Conservation (phyloP, 148 eudicot species). For the Rhododendron vialii region DNA sequence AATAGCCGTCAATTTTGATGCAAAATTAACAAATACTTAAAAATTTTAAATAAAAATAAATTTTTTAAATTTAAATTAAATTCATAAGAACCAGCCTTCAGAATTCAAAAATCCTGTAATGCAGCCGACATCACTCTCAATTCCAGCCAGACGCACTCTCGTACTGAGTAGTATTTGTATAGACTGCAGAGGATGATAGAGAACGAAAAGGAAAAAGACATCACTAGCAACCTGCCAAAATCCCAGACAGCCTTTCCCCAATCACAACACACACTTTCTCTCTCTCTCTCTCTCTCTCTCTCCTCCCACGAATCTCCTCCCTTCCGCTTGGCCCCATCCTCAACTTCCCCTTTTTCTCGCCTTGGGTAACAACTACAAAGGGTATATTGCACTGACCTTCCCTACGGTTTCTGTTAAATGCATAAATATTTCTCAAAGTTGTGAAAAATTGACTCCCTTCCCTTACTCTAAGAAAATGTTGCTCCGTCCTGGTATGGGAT, state of each 20-base stretch:
- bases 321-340: neutral
- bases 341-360: neutral
- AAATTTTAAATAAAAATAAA: too few relatives aligned
- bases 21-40: too few relatives aligned
- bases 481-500: neutral
- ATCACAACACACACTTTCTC: neutral
- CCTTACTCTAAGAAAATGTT: neutral
- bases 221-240: constrained; percentile 9
- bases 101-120: too few relatives aligned
- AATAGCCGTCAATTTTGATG: too few relatives aligned
- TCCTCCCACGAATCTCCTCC: neutral
- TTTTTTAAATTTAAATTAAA: too few relatives aligned
- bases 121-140: too few relatives aligned
- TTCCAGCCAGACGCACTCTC: neutral
- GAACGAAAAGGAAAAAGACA: constrained; percentile 13
- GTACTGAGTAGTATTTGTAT: too few relatives aligned
- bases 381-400: neutral
- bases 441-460: neutral
- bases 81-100: too few relatives aligned
- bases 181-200: neutral
- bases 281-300: neutral
- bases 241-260: constrained; percentile 8
- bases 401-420: neutral
- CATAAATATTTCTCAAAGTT: neutral
- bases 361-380: neutral